Evolutionary conservation across 2,329 filamentous ascomycete species (phyloP).

Genomic region (Zymoseptoria ardabiliae): DNA sequence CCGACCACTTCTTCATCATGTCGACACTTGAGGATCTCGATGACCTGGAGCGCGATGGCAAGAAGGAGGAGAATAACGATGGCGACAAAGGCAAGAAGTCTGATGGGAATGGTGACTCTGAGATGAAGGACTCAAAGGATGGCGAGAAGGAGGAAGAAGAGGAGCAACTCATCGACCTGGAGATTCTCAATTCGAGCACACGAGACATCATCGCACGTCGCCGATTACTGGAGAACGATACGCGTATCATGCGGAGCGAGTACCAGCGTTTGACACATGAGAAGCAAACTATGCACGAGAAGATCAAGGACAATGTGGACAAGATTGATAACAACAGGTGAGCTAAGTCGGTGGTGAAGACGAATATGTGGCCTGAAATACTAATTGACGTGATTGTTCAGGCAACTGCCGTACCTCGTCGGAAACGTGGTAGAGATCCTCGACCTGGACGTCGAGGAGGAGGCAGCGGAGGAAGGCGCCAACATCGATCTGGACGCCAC

Average conservation of each 20-base stretch:
- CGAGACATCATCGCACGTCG: conserved; percentile 87
- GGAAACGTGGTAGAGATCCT: conserved; percentile 97
- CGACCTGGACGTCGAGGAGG: conserved; percentile 90
- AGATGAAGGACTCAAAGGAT: conserved; percentile 76
- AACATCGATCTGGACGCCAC: conserved; percentile 98
- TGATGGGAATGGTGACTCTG: conserved; percentile 60
- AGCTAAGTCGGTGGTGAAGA: conserved; percentile 26
- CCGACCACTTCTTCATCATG: conserved; percentile 48
- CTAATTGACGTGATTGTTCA: conserved; percentile 32
- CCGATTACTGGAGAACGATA: conserved; percentile 92
- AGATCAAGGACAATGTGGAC: conserved; percentile 97
- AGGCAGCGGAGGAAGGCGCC: conserved; percentile 93
- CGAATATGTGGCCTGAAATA: background rate
- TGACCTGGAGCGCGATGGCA: conserved; percentile 73
- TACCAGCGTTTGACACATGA: conserved; percentile 89
- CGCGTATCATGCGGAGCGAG: conserved; percentile 97
- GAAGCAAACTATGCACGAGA: conserved; percentile 91
- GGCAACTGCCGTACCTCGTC: conserved; percentile 95
- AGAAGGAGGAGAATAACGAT: conserved; percentile 58
- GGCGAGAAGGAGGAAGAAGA: conserved; percentile 55
- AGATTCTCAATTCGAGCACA: conserved; percentile 88
- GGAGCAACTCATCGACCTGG: conserved; percentile 80
- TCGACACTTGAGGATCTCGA: conserved; percentile 89
- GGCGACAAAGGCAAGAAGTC: conserved; percentile 50
- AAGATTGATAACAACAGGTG: conserved; percentile 99